Evolutionary conservation across 805 yeast species (phyloP), one percentile per base, ranked within the genome.

Genomic region (Cyberlindnera maritima): DNA sequence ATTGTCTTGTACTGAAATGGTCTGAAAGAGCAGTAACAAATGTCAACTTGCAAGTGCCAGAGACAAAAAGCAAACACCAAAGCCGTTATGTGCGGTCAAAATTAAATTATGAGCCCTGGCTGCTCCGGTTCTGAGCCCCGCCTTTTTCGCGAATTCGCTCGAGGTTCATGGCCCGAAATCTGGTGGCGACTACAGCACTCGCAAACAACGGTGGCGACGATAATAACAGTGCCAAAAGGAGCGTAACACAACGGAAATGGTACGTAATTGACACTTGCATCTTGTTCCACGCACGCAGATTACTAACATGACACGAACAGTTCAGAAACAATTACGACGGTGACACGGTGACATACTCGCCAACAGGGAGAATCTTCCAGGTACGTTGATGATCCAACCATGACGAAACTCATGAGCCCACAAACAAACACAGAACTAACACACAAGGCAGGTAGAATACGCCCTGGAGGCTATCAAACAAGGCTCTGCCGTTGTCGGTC

Each of bases 281-380:
- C 6, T 3, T 4, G 9, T 15, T 25, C 13, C 2, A 15, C 14
- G 9, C 6, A 21, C 3, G 9, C 21, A 8, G 5, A 20, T n/a
- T 12, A 39, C 46, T 44, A 40, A 39, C 39, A 12, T 25, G 5
- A 4, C 7, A 4, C 13, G 4, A 39, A 28, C 47, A 69, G 99
- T 94, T 94, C 67, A 89, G 99, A 78, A 94, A 94, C 72, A 94
- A 95, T 62, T 94, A 94, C 77, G 99, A 94, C 68, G 95, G 96
- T 76, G 99, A 94, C 68, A 85, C 98, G 39, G 96, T 94, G 49
- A 94, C 99, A 13, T 94, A 88, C 71, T 92, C 98, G 29, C 96
- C 96, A 47, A 89, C 96, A 4, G 96, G 96, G 4, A 79, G 96
- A 58, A 79, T 89, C 49, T 90, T 89, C 70, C 96, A 88, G 69